Evolutionary conservation across 495 filamentous ascomycete genomes (phyloP).

Genomic region (Neurospora terricola): DNA sequence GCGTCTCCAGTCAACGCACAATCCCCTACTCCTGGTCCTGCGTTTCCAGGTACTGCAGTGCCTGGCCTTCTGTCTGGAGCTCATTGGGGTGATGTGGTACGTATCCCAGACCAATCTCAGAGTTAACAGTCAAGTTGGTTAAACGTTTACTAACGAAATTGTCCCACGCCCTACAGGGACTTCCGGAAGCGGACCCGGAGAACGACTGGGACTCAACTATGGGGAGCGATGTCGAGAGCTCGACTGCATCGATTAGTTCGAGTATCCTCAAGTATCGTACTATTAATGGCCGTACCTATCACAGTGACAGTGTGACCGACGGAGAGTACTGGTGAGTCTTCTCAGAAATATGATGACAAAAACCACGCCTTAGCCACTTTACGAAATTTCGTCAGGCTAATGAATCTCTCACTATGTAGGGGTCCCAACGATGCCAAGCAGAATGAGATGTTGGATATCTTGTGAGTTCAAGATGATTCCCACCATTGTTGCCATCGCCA

Average conservation of each 20-base stretch:
- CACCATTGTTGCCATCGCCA: slow-evolving; percentile 15
- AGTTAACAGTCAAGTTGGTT: not conserved
- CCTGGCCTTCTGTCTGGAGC: not conserved
- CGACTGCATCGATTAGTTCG: slow-evolving; percentile 34
- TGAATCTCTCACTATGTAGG: slow-evolving; percentile 9
- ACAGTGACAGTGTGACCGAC: slow-evolving; percentile 22
- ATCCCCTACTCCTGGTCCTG: not conserved
- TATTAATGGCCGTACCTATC: slow-evolving; percentile 29
- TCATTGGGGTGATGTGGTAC: slow-evolving; percentile 5
- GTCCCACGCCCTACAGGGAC: not conserved
- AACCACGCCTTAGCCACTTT: not conserved
- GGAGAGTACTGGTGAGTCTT: slow-evolving; percentile 17
- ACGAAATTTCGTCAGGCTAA: not conserved
- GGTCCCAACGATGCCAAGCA: slow-evolving; percentile 28
- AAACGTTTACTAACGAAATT: not conserved
- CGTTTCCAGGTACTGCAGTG: not conserved
- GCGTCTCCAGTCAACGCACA: no score
- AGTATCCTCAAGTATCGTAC: slow-evolving; percentile 36
- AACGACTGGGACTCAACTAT: slow-evolving; percentile 30
- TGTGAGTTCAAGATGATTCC: slow-evolving; percentile 7
- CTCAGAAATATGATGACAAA: not conserved
- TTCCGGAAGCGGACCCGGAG: not conserved
- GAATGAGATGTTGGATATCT: slow-evolving; percentile 26
- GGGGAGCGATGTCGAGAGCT: slow-evolving; percentile 21
- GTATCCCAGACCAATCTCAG: not conserved